Percentiles rank a stretch among this genome's conserved stretches.
phyloP scores from a whole-genome alignment of 139 green algal genomes.

The Volvox reticuliferus region DNA sequence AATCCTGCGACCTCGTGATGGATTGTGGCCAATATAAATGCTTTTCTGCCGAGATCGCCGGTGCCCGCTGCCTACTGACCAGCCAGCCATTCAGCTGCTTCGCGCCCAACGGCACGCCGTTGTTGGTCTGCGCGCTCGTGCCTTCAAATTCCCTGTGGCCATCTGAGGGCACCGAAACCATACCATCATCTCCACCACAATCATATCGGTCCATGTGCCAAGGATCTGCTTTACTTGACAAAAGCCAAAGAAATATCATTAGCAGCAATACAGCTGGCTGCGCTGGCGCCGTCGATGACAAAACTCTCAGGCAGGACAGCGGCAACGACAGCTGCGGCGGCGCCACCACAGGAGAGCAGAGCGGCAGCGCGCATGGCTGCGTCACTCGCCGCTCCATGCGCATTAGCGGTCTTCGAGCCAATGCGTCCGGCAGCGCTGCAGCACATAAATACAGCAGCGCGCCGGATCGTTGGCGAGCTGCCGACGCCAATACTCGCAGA shows the following conservation, averaged over 20 bases:
- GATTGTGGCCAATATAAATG: not conserved
- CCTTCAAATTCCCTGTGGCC: not conserved
- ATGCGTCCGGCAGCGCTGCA: not conserved
- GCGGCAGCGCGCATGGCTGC: not conserved
- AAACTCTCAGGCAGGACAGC: not conserved
- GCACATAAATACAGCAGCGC: not conserved
- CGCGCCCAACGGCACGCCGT: constrained; percentile 13
- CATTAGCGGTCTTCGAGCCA: not conserved
- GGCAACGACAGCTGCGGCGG: not conserved
- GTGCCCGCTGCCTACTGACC: not conserved
- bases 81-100: constrained; percentile 4
- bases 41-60: not conserved
- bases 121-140: constrained; percentile 10
- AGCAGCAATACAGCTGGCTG: not conserved
- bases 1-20: too few species aligned
- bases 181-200: not conserved
- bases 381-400: not conserved
- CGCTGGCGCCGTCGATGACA: not conserved
- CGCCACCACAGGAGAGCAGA: not conserved
- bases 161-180: not conserved
- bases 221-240: too few species aligned
- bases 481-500: not conserved
- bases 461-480: not conserved
- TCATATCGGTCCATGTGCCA: not conserved
- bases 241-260: too few species aligned